Evolutionary conservation across 371 early-diverging fungal genomes (phyloP), one percentile per base, ranked within the genome.

Genomic region (Entomophthora muscae): DNA sequence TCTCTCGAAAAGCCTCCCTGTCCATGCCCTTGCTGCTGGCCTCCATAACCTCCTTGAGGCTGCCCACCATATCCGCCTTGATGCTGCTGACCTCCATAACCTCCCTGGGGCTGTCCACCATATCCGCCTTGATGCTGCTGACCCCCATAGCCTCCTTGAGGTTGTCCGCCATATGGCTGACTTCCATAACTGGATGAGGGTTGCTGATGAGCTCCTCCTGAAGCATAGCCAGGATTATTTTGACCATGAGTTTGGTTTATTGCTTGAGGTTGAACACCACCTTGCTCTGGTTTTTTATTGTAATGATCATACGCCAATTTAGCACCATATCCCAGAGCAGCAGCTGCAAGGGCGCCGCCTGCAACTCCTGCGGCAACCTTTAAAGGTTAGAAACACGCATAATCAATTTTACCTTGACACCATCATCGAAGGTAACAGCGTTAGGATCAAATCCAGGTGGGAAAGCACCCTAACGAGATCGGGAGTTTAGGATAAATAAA

Each of bases 131-230:
- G 42, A 42, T 5, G 42, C 33, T 61, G 57, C 55, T 66, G 66
- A 32, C 65, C 63, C 33, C 70, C 70, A 27, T 67, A 65, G 59
- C 64, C 61, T 55, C 63, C 63, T 61, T 61, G 62, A 61, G 42
- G 42, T 42, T 42, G 42, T 17, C 42, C 42, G 17, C 42, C 42
- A 42, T 42, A 42, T 10, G 42, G 5, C 42, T 42, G 42, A 42
- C 17, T 42, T 42, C 62, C 62, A 26, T 54, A 54, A 24, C 53
- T 42, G 3, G 2, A 52, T 32, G 53, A 33, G 10, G 53, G 53
- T n/a, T 57, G 13, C 7, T 32, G 21, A 52, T 3, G 5, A 17
- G 52, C 17, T 61, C 52, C 27, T 52, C 22, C 3, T 53, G 21
- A 24, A 30, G 28, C 57, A 27, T 57, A 21, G 7, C 57, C 57